These are phyloP conservation scores for Parafenestella ontariensis DNA, from an alignment of 2,329 filamentous ascomycete genomes.

Conservation along the genomic window DNA sequence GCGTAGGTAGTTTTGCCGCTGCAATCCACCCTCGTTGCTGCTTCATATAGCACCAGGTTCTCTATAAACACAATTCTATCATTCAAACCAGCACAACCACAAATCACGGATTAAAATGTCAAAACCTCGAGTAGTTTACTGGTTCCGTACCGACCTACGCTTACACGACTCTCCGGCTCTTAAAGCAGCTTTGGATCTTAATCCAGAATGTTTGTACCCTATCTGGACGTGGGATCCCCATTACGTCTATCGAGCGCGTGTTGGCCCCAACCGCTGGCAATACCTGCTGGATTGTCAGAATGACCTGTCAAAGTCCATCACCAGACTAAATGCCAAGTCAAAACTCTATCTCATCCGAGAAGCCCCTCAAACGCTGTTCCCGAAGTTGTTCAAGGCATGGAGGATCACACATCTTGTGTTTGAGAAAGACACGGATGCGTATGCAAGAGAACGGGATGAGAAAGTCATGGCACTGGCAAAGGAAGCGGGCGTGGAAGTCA, in stretches of 20 bases:
- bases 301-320: conserved; percentile 72
- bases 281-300: conserved; percentile 75
- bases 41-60: background rate
- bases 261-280: conserved; percentile 76
- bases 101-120: conserved; percentile 22
- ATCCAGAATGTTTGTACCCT: conserved; percentile 73
- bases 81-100: background rate
- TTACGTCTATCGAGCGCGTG: conserved; percentile 76
- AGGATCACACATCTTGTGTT: conserved; percentile 78
- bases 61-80: background rate
- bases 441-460: conserved; percentile 70
- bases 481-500: conserved; percentile 70
- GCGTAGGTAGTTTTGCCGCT: background rate
- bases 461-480: conserved; percentile 65
- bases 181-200: conserved; percentile 72
- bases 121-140: conserved; percentile 70
- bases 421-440: conserved; percentile 79
- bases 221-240: conserved; percentile 84
- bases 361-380: conserved; percentile 72
- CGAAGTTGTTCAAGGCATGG: conserved; percentile 77
- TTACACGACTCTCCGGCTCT: conserved; percentile 80
- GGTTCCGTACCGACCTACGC: conserved; percentile 80
- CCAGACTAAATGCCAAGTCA: conserved; percentile 72
- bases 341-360: conserved; percentile 76
- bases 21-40: background rate